Evolutionary conservation across 768 basidiomycete species (phyloP).

Genomic region (Saitozyma sp.): DNA sequence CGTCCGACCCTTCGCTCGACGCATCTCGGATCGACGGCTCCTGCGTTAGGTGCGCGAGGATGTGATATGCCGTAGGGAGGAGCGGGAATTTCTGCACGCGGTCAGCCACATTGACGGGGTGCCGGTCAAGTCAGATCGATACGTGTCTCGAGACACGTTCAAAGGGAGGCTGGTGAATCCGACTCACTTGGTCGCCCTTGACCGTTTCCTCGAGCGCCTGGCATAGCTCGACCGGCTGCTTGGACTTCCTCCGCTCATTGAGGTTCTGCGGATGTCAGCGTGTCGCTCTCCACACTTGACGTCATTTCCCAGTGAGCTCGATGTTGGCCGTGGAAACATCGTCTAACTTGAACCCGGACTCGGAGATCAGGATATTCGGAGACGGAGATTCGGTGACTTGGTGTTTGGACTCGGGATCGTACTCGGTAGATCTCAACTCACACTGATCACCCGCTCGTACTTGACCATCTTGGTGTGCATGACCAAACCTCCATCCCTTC

Average conservation of each 20-base stretch:
- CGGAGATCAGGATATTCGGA: no score
- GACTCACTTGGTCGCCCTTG: conserved; percentile 39
- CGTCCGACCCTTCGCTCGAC: conserved; percentile 39
- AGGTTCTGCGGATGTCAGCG: conserved; percentile 27
- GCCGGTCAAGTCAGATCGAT: neutral
- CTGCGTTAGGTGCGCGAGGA: conserved; percentile 50
- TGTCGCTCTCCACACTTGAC: no score
- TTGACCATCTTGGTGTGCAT: conserved; percentile 68
- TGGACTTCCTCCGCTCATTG: conserved; percentile 34
- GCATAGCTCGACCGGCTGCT: conserved; percentile 42
- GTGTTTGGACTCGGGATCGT: neutral
- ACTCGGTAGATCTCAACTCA: conserved; percentile 58
- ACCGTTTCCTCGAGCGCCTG: conserved; percentile 38
- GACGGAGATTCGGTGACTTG: neutral
- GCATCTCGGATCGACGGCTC: conserved; percentile 51
- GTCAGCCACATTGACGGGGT: neutral
- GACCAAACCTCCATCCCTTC: conserved; percentile 38
- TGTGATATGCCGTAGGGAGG: conserved; percentile 50
- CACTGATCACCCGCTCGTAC: conserved; percentile 78
- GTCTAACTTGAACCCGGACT: no score
- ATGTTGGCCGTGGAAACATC: no score
- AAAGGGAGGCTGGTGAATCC: neutral
- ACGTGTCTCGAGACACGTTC: neutral
- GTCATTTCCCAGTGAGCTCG: no score
- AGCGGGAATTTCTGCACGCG: conserved; percentile 43